Percentiles rank a stretch among this genome's conserved stretches.
Evolutionary conservation across 2,329 filamentous ascomycete genomes (phyloP).

Genomic region (Aspergillus ochraceus): DNA sequence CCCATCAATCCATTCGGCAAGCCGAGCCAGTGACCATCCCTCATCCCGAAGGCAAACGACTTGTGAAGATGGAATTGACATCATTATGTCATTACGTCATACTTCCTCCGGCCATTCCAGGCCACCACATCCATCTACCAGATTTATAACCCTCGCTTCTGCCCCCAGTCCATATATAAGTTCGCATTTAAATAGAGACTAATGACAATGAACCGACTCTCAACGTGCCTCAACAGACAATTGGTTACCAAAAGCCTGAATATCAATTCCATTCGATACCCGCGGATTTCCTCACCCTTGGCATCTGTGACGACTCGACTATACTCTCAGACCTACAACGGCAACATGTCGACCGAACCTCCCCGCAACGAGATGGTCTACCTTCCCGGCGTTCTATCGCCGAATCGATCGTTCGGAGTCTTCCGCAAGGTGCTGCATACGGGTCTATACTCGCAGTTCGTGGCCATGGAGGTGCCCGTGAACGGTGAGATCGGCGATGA

Average conservation of each 20-base stretch:
- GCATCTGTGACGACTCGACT: background rate
- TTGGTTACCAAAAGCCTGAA: background rate
- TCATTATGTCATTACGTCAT: background rate
- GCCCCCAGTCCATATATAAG: background rate
- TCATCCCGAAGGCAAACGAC: too few species aligned
- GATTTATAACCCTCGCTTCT: background rate
- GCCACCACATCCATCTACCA: background rate
- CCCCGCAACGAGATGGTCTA: conserved; percentile 60
- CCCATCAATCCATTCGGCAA: background rate
- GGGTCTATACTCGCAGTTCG: conserved; percentile 62
- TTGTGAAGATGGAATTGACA: background rate
- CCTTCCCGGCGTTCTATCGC: conserved; percentile 56
- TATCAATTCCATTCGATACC: background rate
- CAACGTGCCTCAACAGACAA: background rate
- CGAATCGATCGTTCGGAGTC: conserved; percentile 60
- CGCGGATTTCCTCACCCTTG: too few species aligned
- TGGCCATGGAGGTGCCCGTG: conserved; percentile 65
- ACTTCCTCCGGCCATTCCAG: background rate
- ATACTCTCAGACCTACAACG: conserved; percentile 1
- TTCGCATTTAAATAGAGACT: background rate
- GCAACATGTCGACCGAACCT: conserved; percentile 30
- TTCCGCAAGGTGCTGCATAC: conserved; percentile 65
- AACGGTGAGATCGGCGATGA: conserved; percentile 67
- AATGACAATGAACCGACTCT: background rate
- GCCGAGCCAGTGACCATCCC: background rate